phyloP scores from a whole-genome alignment of 306 rosid species.

The Trichosanthes cucumerina region DNA sequence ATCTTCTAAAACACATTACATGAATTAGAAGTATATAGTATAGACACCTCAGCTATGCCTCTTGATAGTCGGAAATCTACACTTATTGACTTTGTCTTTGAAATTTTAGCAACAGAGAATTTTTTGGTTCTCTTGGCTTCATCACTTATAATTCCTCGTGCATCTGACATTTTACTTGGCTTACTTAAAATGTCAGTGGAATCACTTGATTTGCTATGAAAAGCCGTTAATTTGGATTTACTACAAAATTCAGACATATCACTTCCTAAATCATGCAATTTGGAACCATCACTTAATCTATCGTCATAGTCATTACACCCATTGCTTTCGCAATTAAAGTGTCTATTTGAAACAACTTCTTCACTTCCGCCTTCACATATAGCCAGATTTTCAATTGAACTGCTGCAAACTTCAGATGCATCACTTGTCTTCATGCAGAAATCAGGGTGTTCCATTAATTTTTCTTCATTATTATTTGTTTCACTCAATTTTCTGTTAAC shows the following conservation, averaged over 20 bases:
- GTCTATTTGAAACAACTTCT: constrained; percentile 29
- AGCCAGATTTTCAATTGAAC: constrained; percentile 27
- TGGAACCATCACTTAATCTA: constrained; percentile 41
- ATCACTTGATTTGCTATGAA: constrained; percentile 35
- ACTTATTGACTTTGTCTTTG: constrained; percentile 72
- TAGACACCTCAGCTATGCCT: constrained; percentile 87
- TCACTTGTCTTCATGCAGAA: constrained; percentile 25
- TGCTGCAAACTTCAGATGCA: constrained; percentile 35
- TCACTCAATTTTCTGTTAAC: constrained; percentile 22
- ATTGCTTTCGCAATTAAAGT: constrained; percentile 31
- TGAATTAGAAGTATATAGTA: neutral
- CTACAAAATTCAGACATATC: constrained; percentile 44
- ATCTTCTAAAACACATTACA: neutral
- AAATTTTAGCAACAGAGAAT: constrained; percentile 60
- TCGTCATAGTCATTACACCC: constrained; percentile 43
- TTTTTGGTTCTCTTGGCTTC: constrained; percentile 62
- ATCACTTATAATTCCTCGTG: constrained; percentile 27
- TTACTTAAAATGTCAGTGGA: constrained; percentile 32
- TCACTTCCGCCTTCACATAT: constrained; percentile 28
- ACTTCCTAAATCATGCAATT: constrained; percentile 48
- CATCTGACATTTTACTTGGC: constrained; percentile 35
- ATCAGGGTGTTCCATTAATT: constrained; percentile 25
- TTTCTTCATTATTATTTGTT: constrained; percentile 20
- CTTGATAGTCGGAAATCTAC: constrained; percentile 93
- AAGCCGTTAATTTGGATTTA: constrained; percentile 31